phyloP scores from a whole-genome alignment of 768 basidiomycete genomes.

The Russula emetica region DNA sequence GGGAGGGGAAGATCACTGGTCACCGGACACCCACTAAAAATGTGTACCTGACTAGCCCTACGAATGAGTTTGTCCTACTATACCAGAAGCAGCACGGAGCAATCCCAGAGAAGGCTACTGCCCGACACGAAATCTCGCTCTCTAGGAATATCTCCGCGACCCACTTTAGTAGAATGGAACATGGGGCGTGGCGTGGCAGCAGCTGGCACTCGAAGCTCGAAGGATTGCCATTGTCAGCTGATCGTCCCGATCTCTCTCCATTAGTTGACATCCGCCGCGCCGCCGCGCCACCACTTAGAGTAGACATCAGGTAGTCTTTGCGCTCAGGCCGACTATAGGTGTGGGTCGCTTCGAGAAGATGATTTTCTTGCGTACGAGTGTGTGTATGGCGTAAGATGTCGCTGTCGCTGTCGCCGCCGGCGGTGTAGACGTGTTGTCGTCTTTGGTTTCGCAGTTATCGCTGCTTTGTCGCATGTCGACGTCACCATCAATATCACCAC shows the following conservation, averaged over 20 bases:
- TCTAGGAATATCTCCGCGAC: not conserved
- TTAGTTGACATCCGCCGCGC: not conserved
- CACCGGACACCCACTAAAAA: not conserved
- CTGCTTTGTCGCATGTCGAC: constrained; percentile 28
- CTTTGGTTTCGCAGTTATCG: constrained; percentile 24
- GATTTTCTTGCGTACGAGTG: constrained; percentile 76
- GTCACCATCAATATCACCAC: constrained; percentile 20
- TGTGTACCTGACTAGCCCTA: not conserved
- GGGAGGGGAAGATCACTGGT: not conserved
- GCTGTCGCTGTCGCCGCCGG: constrained; percentile 23
- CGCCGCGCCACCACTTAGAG: not conserved
- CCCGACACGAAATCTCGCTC: not conserved
- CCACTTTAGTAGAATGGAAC: too few species aligned
- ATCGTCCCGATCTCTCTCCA: not conserved
- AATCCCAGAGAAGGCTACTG: too few species aligned
- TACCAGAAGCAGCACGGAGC: too few species aligned
- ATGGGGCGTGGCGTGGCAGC: too few species aligned
- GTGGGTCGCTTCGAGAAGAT: constrained; percentile 81
- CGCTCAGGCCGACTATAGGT: constrained; percentile 47
- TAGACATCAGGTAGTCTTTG: constrained; percentile 4
- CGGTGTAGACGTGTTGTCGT: not conserved
- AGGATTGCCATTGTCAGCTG: not conserved
- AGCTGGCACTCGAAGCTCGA: too few species aligned
- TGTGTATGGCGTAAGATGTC: constrained; percentile 42
- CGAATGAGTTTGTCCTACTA: too few species aligned